Conservation (phyloP, 2,329 filamentous ascomycete species). For the Colletotrichum limetticola region DNA sequence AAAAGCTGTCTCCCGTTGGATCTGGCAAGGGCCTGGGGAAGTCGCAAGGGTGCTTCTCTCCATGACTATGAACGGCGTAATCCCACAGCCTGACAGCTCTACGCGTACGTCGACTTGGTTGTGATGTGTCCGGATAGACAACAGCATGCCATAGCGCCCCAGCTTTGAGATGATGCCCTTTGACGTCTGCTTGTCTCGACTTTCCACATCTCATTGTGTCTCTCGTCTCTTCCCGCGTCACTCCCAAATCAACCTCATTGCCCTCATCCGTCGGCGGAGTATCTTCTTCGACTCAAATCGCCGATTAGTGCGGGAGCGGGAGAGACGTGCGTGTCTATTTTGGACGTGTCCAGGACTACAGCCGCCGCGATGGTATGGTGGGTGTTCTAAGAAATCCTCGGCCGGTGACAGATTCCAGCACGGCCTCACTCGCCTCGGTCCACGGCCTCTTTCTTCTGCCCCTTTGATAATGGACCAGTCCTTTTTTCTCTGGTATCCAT, state of each 20-base stretch:
- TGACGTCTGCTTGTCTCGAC: background rate
- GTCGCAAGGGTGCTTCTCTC: background rate
- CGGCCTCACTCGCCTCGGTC: background rate
- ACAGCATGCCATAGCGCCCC: constrained; percentile 13
- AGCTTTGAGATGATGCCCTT: constrained; percentile 12
- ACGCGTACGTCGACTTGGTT: background rate
- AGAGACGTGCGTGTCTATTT: background rate
- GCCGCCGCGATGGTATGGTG: background rate
- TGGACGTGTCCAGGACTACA: background rate
- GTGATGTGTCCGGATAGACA: background rate
- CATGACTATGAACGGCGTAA: background rate
- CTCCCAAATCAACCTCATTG: background rate
- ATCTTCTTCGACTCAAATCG: background rate
- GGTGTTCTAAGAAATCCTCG: constrained; percentile 1
- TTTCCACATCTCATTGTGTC: background rate
- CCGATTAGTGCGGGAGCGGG: constrained; percentile 9
- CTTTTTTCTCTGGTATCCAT: background rate
- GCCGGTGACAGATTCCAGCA: constrained; percentile 16
- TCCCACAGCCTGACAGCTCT: background rate
- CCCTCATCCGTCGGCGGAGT: background rate
- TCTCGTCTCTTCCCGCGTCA: background rate
- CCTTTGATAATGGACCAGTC: no score
- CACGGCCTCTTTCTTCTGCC: background rate
- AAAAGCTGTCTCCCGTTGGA: constrained; percentile 1
- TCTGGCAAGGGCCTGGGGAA: constrained; percentile 4